Evolutionary conservation across 2,329 filamentous ascomycete genomes (phyloP), one percentile per base, ranked within the genome.

Genomic region (Neoarthrinium moseri): DNA sequence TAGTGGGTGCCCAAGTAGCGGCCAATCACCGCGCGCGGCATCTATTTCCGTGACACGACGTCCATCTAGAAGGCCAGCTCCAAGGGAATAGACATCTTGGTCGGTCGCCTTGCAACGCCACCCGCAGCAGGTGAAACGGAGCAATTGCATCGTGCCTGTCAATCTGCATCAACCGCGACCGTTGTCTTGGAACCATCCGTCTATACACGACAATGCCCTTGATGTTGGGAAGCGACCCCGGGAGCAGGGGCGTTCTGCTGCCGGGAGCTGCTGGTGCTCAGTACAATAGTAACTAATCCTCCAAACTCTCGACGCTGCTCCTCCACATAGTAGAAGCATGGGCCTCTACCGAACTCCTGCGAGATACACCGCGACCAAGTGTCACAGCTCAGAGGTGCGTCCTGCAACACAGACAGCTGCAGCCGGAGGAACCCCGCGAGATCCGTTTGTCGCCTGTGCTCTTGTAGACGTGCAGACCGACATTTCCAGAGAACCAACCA

Each of bases 1-100:
- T 52, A 48, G 56, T 57, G 50, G 60, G 51, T 62, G 59, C 60
- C 61, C 54, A 59, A 59, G 46, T 35, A 27, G 45, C 47, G 48
- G 50, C 63, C 63, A 66, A 65, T 65, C 62, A 62, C 15, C 41
- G 34, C 24, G 29, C 47, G 23, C 30, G 36, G 30, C 35, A 41
- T 40, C 45, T 40, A 48, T 15, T 44, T 44, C 34, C 23, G 22
- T 33, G 29, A 21, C 29, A 30, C 39, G 15, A 30, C 39, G 18
- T 21, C 15, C 22, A 33, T 38, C n/a, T 17, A 30, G 21, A 15
- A 15, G 23, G 15, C 17, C 39, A 13, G 43, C 29, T 23, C 29
- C 23, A n/a, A 12, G 18, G n/a, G 29, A 24, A 21, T 30, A 29
- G 26, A 29, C 26, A n/a, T 7, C 8, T 29, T 44, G 44, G 47